Evolutionary conservation across 1,284 basidiomycete genomes (phyloP), one percentile per base, ranked within the genome.

Genomic region (Trametes sp.): DNA sequence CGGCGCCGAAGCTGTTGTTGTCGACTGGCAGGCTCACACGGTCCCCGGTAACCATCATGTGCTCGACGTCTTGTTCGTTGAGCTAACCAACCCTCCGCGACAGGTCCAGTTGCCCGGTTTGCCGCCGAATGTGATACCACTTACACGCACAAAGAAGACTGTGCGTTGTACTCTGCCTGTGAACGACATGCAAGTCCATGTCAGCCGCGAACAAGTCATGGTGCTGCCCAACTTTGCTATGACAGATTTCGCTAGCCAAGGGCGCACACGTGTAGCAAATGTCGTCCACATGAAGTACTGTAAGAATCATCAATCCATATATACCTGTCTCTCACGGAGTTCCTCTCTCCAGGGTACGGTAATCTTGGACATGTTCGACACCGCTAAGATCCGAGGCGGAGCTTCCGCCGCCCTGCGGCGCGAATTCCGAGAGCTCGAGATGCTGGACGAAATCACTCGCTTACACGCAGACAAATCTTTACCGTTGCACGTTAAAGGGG

Each of bases 111-210:
- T 81, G 16, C 56, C 65, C 7, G 75, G 70, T 5, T 61, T 82
- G 16, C 76, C 74, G 11, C 0, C 19, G 11, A 81, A 81, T 73
- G 76, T 81, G 2, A 75, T 81, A 9, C 78, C 80, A 3, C 14
- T 41, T 7, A 41, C 52, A 81, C 45, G 49, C 9, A 21, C 31
- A 5, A n/a, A 16, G 1, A 60, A 64, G 4, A 69, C 44, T 3
- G 63, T 61, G 0, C 67, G 65, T 9, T 64, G 57, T 28, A 38
- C 48, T 10, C 36, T 80, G 1, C 70, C 71, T n/a, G 66, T 73
- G 67, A 77, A 73, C 55, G 59, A 48, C 26, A 49, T 31, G 10
- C 41, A 23, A 1, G 24, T 58, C 1, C 24, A 23, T n/a, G 54
- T 69, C 19, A 24, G 50, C 1, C 54, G 68, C 7, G 36, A 66